phyloP scores from a whole-genome alignment of 768 basidiomycete species.

The Russula ochroleuca region DNA sequence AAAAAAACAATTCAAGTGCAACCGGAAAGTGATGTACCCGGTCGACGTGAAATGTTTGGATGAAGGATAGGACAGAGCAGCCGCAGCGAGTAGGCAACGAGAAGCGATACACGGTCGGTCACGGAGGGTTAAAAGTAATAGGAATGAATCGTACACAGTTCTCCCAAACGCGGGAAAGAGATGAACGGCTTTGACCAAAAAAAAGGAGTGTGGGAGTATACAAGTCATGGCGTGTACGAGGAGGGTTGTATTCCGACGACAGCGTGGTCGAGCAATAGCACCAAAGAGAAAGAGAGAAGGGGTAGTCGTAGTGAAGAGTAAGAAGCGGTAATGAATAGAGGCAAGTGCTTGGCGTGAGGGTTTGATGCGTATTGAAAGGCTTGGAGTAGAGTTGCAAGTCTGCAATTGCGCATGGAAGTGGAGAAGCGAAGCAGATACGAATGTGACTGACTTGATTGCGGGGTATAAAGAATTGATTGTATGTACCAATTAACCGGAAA shows the following conservation, averaged over 20 bases:
- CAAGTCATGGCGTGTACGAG: constrained; percentile 13
- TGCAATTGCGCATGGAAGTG: constrained; percentile 19
- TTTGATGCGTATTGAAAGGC: constrained; percentile 11
- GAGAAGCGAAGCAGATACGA: constrained; percentile 21
- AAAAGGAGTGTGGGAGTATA: constrained; percentile 17
- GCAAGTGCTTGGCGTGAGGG: background rate
- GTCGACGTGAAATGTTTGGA: background rate
- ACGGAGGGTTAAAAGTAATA: constrained; percentile 9
- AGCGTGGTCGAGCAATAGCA: constrained; percentile 16
- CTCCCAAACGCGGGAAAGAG: background rate
- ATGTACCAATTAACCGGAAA: constrained; percentile 30
- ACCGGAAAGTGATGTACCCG: constrained; percentile 2
- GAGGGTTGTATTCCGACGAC: constrained; percentile 14
- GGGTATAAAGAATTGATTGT: constrained; percentile 29
- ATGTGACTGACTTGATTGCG: constrained; percentile 30
- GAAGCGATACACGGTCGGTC: constrained; percentile 16
- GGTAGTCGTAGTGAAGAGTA: background rate
- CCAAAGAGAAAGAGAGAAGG: background rate
- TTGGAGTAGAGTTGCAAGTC: constrained; percentile 1
- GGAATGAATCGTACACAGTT: background rate
- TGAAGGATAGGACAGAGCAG: background rate
- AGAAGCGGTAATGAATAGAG: background rate
- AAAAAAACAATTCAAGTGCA: constrained; percentile 1
- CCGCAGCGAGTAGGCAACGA: background rate
- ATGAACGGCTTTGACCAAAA: constrained; percentile 1